Evolutionary conservation across 495 filamentous ascomycete genomes (phyloP).

Genomic region (Annulohypoxylon nitens): DNA sequence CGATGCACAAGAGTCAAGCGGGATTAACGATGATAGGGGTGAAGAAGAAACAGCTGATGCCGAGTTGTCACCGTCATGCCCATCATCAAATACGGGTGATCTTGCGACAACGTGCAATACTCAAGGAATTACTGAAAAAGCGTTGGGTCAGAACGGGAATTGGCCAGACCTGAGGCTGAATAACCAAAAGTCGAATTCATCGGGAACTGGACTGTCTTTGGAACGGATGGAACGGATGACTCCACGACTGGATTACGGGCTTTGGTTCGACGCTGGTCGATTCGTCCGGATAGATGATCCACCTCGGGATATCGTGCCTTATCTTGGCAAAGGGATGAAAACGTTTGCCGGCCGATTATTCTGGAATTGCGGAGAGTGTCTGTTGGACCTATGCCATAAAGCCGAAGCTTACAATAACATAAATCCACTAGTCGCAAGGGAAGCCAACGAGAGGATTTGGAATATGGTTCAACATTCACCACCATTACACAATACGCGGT

Average conservation of each 20-base stretch:
- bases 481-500: slow-evolving; percentile 24
- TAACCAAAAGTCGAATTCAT: background rate
- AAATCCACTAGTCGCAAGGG: slow-evolving; percentile 15
- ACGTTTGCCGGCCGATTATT: slow-evolving; percentile 45
- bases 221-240: slow-evolving; percentile 4
- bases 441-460: slow-evolving; percentile 33
- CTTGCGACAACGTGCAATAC: background rate
- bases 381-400: slow-evolving; percentile 31
- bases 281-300: slow-evolving; percentile 28
- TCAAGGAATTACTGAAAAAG: slow-evolving; percentile 16
- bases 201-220: background rate
- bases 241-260: slow-evolving; percentile 39
- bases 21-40: background rate
- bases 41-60: background rate
- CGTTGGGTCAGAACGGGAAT: background rate
- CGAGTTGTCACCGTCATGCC: background rate
- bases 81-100: background rate
- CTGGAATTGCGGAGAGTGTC: slow-evolving; percentile 37
- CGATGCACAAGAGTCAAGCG: slow-evolving; percentile 2
- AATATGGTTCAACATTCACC: slow-evolving; percentile 38
- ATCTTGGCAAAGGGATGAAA: slow-evolving; percentile 29
- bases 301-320: slow-evolving; percentile 39
- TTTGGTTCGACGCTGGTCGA: slow-evolving; percentile 41
- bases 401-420: slow-evolving; percentile 5
- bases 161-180: slow-evolving; percentile 12